These are phyloP conservation scores for Elsinoe fawcettii DNA, from an alignment of 2,329 filamentous ascomycete species.

Conservation along the genomic window DNA sequence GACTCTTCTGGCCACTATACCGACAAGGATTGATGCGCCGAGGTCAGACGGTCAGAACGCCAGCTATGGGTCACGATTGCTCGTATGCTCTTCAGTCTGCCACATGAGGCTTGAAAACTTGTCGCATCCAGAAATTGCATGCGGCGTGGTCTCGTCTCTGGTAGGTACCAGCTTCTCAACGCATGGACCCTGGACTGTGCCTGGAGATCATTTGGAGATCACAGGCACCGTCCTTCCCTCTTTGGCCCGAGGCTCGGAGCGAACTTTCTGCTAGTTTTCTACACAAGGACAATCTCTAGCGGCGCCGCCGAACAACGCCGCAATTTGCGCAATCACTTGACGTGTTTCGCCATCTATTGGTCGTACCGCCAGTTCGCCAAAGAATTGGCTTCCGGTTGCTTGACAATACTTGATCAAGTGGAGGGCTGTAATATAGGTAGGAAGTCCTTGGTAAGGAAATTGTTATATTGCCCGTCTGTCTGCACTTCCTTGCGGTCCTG, in stretches of 20 bases:
- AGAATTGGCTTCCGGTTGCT: constrained; percentile 3
- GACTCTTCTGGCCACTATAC: background rate
- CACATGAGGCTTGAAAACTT: background rate
- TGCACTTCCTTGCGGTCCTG: background rate
- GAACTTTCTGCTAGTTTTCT: constrained; percentile 3
- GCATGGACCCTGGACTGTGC: constrained; percentile 10
- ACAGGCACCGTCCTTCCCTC: background rate
- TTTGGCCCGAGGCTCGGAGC: constrained; percentile 10
- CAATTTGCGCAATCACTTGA: constrained; percentile 2
- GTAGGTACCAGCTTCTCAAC: background rate
- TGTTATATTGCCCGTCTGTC: background rate
- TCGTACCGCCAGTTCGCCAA: background rate
- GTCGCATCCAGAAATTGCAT: background rate
- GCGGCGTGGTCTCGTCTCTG: background rate
- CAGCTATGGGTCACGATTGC: no score
- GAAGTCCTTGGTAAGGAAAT: background rate
- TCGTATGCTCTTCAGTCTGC: background rate
- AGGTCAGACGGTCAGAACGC: background rate
- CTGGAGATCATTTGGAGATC: constrained; percentile 14
- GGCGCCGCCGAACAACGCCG: constrained; percentile 4
- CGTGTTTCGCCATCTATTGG: constrained; percentile 7
- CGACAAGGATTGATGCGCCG: background rate
- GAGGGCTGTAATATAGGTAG: background rate
- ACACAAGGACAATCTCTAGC: background rate
- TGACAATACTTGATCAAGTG: background rate